Evolutionary conservation across 2,329 filamentous ascomycete species (phyloP).

Genomic region (Talaromyces sp.): DNA sequence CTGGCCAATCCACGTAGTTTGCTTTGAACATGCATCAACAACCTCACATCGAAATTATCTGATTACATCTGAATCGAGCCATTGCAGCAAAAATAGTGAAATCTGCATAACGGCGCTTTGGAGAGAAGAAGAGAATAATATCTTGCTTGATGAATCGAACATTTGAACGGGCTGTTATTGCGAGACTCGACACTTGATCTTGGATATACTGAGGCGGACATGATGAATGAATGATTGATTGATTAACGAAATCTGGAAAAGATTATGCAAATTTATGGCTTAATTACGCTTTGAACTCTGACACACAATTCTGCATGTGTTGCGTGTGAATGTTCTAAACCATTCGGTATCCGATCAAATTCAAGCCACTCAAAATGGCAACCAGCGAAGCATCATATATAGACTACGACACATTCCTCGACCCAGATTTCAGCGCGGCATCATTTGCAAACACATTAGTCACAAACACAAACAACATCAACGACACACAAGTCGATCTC

Average conservation of each 20-base stretch:
- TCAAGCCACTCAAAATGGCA: slow-evolving; percentile 29
- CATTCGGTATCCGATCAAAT: background rate
- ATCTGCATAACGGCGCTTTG: too few species aligned
- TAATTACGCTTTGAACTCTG: background rate
- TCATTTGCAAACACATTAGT: slow-evolving; percentile 86
- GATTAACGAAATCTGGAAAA: background rate
- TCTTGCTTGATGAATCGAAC: background rate
- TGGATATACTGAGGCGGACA: too few species aligned
- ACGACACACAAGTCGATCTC: slow-evolving; percentile 84
- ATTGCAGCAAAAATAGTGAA: background rate
- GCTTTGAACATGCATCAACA: background rate
- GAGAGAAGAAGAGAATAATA: background rate
- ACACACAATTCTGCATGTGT: too few species aligned
- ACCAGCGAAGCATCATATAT: slow-evolving; percentile 68
- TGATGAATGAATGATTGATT: background rate
- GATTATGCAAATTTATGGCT: background rate
- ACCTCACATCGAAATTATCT: background rate
- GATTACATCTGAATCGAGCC: too few species aligned
- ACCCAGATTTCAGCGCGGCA: slow-evolving; percentile 72
- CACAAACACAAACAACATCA: slow-evolving; percentile 83
- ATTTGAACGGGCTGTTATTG: background rate
- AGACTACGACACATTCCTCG: slow-evolving; percentile 88
- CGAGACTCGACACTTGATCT: background rate
- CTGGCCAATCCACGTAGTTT: slow-evolving; percentile 7
- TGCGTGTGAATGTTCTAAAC: background rate